Percentiles rank a stretch among this genome's conserved stretches.
Evolutionary conservation across 306 rosid species (phyloP).

Genomic region (Rosa chinensis): DNA sequence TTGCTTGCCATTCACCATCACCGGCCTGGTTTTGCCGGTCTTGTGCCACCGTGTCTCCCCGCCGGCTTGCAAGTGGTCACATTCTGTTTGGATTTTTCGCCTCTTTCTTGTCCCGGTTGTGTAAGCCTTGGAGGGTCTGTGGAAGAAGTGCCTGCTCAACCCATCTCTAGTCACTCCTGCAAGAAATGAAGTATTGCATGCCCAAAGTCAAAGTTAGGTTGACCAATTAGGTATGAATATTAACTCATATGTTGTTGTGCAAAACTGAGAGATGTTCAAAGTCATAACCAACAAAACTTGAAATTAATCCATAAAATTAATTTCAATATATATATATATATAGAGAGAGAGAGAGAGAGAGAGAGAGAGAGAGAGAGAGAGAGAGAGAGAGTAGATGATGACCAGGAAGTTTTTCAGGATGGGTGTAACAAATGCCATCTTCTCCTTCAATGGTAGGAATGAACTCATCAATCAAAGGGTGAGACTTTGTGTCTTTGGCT

Average conservation of each 20-base stretch:
- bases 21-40: slow-evolving; percentile 94
- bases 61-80: slow-evolving; percentile 54
- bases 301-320: not conserved
- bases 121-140: slow-evolving; percentile 94
- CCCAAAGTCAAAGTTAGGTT: slow-evolving; percentile 56
- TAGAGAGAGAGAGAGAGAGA: slow-evolving; percentile 8
- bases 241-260: not conserved
- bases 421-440: slow-evolving; percentile 99
- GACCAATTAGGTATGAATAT: slow-evolving; percentile 55
- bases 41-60: slow-evolving; percentile 99
- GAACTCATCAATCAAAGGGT: slow-evolving; percentile 97
- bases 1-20: slow-evolving; percentile 79
- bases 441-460: slow-evolving; percentile 98
- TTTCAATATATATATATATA: not conserved
- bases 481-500: slow-evolving; percentile 75
- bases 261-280: not conserved
- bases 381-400: not conserved
- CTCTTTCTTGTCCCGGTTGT: slow-evolving; percentile 99
- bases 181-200: not conserved
- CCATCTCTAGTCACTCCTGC: slow-evolving; percentile 95
- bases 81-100: slow-evolving; percentile 84
- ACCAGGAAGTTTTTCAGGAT: slow-evolving; percentile 99
- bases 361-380: slow-evolving; percentile 12
- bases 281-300: slow-evolving; percentile 28
- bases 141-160: slow-evolving; percentile 89